phyloP scores from a whole-genome alignment of 495 filamentous ascomycete genomes.

The Daldinia concentrica region DNA sequence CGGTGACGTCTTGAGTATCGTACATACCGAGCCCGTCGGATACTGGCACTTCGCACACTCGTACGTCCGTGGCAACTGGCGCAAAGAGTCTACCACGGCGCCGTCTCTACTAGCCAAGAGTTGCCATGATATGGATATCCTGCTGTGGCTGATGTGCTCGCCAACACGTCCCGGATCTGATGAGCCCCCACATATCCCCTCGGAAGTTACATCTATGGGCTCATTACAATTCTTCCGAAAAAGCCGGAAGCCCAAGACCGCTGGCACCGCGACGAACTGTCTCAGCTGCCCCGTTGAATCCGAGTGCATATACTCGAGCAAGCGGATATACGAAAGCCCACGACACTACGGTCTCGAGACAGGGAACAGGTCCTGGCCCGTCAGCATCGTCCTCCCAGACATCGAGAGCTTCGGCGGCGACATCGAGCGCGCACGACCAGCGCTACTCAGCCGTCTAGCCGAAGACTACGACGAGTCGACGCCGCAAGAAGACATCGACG shows the following conservation, averaged over 20 bases:
- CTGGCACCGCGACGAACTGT: conserved; percentile 86
- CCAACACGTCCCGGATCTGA: conserved; percentile 52
- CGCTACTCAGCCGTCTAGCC: conserved; percentile 62
- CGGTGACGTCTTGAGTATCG: conserved; percentile 86
- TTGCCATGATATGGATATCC: conserved; percentile 91
- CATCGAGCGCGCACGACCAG: conserved; percentile 49
- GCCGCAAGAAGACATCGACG: conserved; percentile 64
- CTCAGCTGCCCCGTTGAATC: conserved; percentile 74
- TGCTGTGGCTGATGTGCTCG: conserved; percentile 87
- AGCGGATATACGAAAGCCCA: conserved; percentile 75
- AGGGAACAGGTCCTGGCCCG: conserved; percentile 78
- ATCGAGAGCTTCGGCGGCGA: conserved; percentile 75
- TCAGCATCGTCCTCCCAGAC: conserved; percentile 87
- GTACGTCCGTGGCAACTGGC: conserved; percentile 96
- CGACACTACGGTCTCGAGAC: conserved; percentile 55
- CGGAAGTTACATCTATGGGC: conserved; percentile 75
- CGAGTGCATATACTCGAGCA: conserved; percentile 83
- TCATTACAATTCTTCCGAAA: conserved; percentile 76
- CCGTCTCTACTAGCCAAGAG: conserved; percentile 91
- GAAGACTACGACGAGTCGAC: conserved; percentile 71
- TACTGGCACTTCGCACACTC: conserved; percentile 97
- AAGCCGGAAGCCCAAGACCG: conserved; percentile 74
- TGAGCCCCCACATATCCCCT: conserved; percentile 73
- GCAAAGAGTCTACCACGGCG: conserved; percentile 74
- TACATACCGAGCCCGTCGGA: conserved; percentile 93